These are phyloP conservation scores for Physcomitrium patens DNA, from an alignment of 225 moss, liverwort and hornwort genomes.

Conservation along the genomic window DNA sequence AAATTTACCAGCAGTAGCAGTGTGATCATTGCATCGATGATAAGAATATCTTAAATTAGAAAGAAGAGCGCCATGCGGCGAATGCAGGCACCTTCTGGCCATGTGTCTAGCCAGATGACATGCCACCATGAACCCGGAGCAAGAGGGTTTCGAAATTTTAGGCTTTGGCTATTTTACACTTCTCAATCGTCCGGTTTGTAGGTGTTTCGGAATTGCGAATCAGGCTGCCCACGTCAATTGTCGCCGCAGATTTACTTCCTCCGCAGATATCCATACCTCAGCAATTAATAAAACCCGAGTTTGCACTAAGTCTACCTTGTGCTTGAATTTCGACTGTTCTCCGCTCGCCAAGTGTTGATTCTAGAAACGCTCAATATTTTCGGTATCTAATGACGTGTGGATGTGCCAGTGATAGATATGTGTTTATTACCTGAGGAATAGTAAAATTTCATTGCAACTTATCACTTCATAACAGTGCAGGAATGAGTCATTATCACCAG, in stretches of 20 bases:
- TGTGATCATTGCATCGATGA: too few relatives aligned
- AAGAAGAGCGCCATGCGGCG: conserved; percentile 15
- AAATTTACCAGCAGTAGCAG: too few relatives aligned
- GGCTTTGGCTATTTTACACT: neutral
- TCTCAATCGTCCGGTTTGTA: neutral
- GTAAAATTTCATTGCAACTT: too few relatives aligned
- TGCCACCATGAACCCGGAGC: conserved; percentile 27
- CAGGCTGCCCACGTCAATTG: neutral
- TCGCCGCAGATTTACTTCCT: neutral
- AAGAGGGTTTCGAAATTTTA: neutral
- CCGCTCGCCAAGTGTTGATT: too few relatives aligned
- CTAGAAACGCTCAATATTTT: too few relatives aligned
- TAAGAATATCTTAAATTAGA: neutral
- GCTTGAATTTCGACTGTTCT: too few relatives aligned
- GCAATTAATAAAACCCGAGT: neutral
- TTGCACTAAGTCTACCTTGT: too few relatives aligned
- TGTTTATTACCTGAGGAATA: too few relatives aligned
- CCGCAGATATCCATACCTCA: neutral
- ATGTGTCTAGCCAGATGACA: neutral
- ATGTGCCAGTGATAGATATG: too few relatives aligned
- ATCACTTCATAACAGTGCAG: too few relatives aligned
- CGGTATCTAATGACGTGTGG: too few relatives aligned
- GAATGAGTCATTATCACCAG: too few relatives aligned
- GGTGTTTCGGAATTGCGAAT: neutral
- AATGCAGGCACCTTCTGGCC: neutral